phyloP scores from a whole-genome alignment of 257 asterid genomes.

The Mentha longifolia region DNA sequence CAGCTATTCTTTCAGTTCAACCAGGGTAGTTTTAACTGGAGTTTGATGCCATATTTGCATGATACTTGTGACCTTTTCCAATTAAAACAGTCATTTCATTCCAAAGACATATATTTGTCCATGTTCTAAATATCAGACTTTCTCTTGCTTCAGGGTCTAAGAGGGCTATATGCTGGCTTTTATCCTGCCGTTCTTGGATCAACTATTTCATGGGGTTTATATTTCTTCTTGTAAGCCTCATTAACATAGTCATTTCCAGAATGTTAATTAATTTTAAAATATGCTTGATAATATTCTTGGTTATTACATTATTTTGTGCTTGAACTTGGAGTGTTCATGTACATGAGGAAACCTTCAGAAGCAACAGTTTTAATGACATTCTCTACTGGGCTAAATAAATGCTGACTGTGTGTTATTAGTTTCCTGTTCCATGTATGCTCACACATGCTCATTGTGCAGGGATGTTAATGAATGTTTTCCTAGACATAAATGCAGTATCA shows the following conservation, averaged over 20 bases:
- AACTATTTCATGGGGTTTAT: slow-evolving; percentile 92
- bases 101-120: slow-evolving; percentile 15
- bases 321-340: slow-evolving; percentile 19
- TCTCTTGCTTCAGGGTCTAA: slow-evolving; percentile 67
- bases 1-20: too few species aligned
- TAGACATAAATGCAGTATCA: slow-evolving; percentile 9
- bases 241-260: slow-evolving; percentile 20
- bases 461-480: slow-evolving; percentile 12
- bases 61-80: slow-evolving; percentile 17
- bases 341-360: slow-evolving; percentile 24
- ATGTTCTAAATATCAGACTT: slow-evolving; percentile 24
- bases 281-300: slow-evolving; percentile 18
- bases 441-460: slow-evolving; percentile 18
- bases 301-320: slow-evolving; percentile 14
- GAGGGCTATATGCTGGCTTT: slow-evolving; percentile 95
- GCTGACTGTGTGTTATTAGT: slow-evolving; percentile 19
- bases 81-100: slow-evolving; percentile 18
- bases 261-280: not conserved
- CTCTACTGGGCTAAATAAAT: not conserved
- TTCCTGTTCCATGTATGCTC: slow-evolving; percentile 4
- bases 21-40: too few species aligned
- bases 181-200: slow-evolving; percentile 99
- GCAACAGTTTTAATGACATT: slow-evolving; percentile 17
- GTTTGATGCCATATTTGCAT: not conserved
- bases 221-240: slow-evolving; percentile 86